phyloP scores from a whole-genome alignment of 306 rosid genomes.

The Luffa aegyptiaca region DNA sequence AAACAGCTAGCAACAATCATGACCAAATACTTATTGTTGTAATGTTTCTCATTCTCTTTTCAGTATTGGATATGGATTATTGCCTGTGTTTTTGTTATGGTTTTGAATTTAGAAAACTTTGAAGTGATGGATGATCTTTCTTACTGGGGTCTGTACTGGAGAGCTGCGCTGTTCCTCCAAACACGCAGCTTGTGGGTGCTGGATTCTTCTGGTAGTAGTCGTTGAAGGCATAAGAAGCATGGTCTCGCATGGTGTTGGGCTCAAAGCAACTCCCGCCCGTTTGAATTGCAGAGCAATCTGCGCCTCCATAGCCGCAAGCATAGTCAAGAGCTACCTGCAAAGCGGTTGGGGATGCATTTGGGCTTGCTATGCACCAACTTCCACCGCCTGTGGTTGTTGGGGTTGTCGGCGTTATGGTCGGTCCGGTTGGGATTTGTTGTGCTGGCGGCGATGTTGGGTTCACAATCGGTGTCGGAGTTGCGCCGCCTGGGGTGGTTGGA shows the following conservation, averaged over 20 bases:
- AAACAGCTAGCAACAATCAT: background rate
- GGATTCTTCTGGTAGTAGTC: constrained; percentile 79
- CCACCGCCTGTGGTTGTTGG: constrained; percentile 47
- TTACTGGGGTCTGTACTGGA: constrained; percentile 81
- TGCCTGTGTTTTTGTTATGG: background rate
- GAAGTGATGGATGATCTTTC: constrained; percentile 13
- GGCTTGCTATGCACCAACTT: constrained; percentile 75
- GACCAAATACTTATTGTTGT: background rate
- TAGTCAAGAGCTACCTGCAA: constrained; percentile 84
- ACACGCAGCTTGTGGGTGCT: constrained; percentile 63
- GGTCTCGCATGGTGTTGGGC: constrained; percentile 61
- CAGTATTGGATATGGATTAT: background rate
- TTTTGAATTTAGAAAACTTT: background rate
- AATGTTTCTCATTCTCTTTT: background rate
- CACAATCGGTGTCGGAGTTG: constrained; percentile 32
- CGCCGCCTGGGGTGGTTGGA: constrained; percentile 31
- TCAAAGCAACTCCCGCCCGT: constrained; percentile 60
- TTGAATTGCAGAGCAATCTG: constrained; percentile 71
- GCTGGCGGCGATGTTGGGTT: constrained; percentile 17
- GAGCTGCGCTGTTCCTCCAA: constrained; percentile 68
- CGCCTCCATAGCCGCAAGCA: constrained; percentile 87
- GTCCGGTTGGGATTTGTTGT: constrained; percentile 18
- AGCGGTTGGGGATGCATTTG: constrained; percentile 51
- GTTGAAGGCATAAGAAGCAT: constrained; percentile 91
- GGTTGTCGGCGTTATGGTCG: constrained; percentile 22